A percentile compares a stretch with the other conserved stretches of the same genome.
These are phyloP conservation scores for Candida maris DNA, from an alignment of 805 yeast genomes.

Conservation along the genomic window DNA sequence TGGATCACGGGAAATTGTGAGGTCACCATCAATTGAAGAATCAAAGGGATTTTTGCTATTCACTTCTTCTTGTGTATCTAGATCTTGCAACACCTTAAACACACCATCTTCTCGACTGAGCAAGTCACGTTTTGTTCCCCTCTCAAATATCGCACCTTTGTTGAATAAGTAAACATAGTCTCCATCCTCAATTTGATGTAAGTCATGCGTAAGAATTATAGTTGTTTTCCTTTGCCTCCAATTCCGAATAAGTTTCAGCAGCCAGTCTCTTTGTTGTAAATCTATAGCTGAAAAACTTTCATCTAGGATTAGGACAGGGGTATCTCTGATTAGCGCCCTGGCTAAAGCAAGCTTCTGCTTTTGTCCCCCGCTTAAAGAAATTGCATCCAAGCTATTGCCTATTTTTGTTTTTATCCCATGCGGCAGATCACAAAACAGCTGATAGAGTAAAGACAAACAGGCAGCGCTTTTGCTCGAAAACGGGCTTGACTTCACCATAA, in stretches of 20 bases:
- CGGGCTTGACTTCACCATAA: neutral
- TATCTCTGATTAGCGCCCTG: constrained; percentile 68
- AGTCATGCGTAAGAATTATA: constrained; percentile 76
- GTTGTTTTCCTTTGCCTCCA: constrained; percentile 75
- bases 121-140: constrained; percentile 38
- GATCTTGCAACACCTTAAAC: constrained; percentile 12
- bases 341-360: constrained; percentile 81
- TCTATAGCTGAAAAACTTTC: constrained; percentile 87
- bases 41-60: neutral
- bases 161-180: constrained; percentile 61
- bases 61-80: constrained; percentile 5
- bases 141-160: constrained; percentile 51
- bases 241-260: constrained; percentile 48
- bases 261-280: constrained; percentile 36
- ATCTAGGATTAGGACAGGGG: constrained; percentile 78
- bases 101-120: constrained; percentile 9
- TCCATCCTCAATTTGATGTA: constrained; percentile 48
- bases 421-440: constrained; percentile 46
- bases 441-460: constrained; percentile 48
- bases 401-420: constrained; percentile 53
- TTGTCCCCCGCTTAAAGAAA: constrained; percentile 84
- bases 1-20: neutral
- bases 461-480: constrained; percentile 39
- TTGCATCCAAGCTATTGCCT: constrained; percentile 36
- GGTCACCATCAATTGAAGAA: neutral